Base-by-base conservation (phyloP, 129 eudicot species). In the Ambrosia artemisiifolia region DNA sequence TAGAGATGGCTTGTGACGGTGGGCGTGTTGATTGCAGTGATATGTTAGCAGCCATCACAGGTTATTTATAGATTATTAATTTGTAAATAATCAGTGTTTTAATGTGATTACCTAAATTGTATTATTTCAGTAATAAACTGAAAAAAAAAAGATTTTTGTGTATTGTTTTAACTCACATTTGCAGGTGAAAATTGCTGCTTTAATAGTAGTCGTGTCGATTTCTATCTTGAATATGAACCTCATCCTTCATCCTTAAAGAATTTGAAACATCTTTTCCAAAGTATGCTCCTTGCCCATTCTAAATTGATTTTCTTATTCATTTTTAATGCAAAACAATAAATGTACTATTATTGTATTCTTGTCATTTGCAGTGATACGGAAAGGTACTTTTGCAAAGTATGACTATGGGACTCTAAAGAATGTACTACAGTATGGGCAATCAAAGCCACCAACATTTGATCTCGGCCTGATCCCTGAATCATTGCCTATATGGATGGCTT, bases 141-240 rank as follows among this genome's bases (percentile, higher is more conserved):
- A 49, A 19, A 51, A 36, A 51, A 36, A 38, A 24, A 30, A 63
- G 24, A 9, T 7, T 3, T 36, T 49, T 53, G 35, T 28, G 51
- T 33, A 24, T 19, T 16, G 34, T 54, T 60, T 36, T 60, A 42
- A 38, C 68, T 34, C 36, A 12, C 7, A 62, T 47, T 73, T 77
- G 73, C 97, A 95, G 99, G 99, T 63, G 73, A 65, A 63, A 95
- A 90, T 78, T 95, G 99, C 68, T 95, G 99, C 83, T 86, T 90
- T 62, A 95, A 95, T 67, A 76, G 70, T 82, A 86, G 89, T n/a
- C 85, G 96, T 48, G 85, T 94, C 35, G 91, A 86, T 54, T 86
- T 65, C 81, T 94, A 85, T 82, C 96, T 94, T 54, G 91, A 84
- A 63, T 85, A 79, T 61, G 96, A 87, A 80, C 98, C 98, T 69